Percentiles rank a stretch among this genome's conserved stretches.
Evolutionary conservation across 2,329 filamentous ascomycete genomes (phyloP).

Genomic region (Plenodomus lindquistii): DNA sequence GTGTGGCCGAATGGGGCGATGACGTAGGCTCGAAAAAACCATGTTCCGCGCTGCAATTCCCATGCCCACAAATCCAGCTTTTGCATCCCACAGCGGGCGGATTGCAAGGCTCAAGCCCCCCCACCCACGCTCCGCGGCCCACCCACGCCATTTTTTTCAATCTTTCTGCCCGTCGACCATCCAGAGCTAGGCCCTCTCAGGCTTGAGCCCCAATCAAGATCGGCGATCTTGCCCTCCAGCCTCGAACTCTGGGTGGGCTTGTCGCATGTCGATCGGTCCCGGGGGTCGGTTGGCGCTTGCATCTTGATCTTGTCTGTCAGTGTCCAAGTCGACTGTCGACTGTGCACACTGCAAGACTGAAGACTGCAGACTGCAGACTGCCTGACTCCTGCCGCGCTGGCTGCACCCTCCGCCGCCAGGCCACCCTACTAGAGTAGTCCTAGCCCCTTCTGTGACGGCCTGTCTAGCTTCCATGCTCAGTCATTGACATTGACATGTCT

Average conservation of each 20-base stretch:
- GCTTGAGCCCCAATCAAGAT: neutral
- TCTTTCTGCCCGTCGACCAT: neutral
- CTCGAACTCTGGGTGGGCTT: neutral
- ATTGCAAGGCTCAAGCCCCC: neutral
- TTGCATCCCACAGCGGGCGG: neutral
- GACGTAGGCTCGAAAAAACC: neutral
- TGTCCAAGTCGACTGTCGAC: too few relatives aligned
- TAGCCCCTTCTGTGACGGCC: too few relatives aligned
- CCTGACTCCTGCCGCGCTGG: slow-evolving; percentile 24
- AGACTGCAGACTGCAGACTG: too few relatives aligned
- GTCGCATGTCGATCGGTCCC: neutral
- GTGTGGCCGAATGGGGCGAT: neutral
- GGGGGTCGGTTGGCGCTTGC: too few relatives aligned
- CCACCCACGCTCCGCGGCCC: neutral
- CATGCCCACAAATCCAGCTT: neutral
- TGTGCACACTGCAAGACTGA: too few relatives aligned
- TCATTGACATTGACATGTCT: slow-evolving; percentile 9
- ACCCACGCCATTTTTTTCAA: neutral
- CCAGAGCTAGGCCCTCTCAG: neutral
- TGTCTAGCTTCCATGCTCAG: slow-evolving; percentile 2
- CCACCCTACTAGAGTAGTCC: too few relatives aligned
- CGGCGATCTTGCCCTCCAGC: neutral
- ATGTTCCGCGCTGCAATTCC: neutral
- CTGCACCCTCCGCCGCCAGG: neutral
- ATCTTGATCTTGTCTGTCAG: too few relatives aligned